Base-by-base conservation (phyloP, 108 stramenopile genomes). In the Nitzschia sp. region DNA sequence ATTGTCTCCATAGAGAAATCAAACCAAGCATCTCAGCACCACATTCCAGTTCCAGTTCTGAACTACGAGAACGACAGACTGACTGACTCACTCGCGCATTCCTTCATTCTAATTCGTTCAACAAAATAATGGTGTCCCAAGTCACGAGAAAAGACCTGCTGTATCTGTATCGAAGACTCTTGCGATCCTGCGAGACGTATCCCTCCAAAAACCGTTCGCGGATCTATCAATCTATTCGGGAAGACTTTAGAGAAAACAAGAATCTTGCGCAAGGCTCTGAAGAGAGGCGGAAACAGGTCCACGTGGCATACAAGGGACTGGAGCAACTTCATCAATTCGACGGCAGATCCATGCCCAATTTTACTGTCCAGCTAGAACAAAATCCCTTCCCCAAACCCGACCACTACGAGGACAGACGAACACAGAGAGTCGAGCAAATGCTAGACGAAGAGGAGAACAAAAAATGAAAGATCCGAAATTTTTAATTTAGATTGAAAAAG, bases 361-460 rank as follows among this genome's bases (percentile, higher is more conserved):
- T 89, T 86, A 75, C 77, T 45, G 88, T 93, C 15, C 73, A 76
- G 21, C 62, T 93, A 53, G 89, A 93, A 70, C 87, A 90, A 63
- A 93, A 93, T 82, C 92, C 92, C 27, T 88, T 93, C 68, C 92
- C 92, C 11, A 89, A 88, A 62, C 89, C 85, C 19, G 76, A 67
- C 23, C 65, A 63, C 29, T 77, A 73, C 45, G 58, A 68, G 0
- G 77, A 78, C 30, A 63, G 53, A 41, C 67, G 75, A 45, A 69
- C 75, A 4, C 34, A 65, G 50, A 35, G 65, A 28, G 73, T 54
- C 0, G 59, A 75, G 11, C 30, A 63, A 47, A 58, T 73, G 44
- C 26, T 73, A 9, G 36, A 58, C 21, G 54, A 66, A 44, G 26
- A 65, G 29, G 22, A 47, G 22, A 48, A 58, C 16, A 57, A 58